Evolutionary conservation across 306 rosid genomes (phyloP).

Genomic region (Glycine latifolia): DNA sequence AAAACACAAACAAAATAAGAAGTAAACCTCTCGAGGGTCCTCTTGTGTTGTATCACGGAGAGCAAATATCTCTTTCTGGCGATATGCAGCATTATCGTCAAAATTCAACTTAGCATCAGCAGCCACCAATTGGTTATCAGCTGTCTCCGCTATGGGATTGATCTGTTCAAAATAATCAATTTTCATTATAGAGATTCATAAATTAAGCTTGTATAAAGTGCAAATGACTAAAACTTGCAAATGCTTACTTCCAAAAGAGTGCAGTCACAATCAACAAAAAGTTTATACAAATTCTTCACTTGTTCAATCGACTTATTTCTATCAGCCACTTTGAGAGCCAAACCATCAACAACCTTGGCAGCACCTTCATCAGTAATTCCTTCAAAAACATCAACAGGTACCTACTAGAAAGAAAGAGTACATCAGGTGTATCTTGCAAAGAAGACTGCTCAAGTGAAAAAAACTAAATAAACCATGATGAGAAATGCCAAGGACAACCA

Average conservation of each 20-base stretch:
- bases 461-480: constrained; percentile 30
- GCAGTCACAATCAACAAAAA: constrained; percentile 84
- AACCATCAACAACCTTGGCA: constrained; percentile 95
- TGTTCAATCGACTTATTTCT: constrained; percentile 85
- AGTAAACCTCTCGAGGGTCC: constrained; percentile 96
- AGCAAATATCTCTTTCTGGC: constrained; percentile 82
- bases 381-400: constrained; percentile 89
- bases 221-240: constrained; percentile 30
- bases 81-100: constrained; percentile 96
- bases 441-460: constrained; percentile 4
- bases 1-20: constrained; percentile 29
- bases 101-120: constrained; percentile 99
- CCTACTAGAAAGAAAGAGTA: constrained; percentile 61
- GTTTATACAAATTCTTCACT: constrained; percentile 95
- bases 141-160: constrained; percentile 95
- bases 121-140: constrained; percentile 94
- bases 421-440: constrained; percentile 46
- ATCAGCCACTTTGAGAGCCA: constrained; percentile 85
- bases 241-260: constrained; percentile 92
- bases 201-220: constrained; percentile 19
- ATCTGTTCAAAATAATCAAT: constrained; percentile 63
- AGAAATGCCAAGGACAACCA: constrained; percentile 42
- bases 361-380: constrained; percentile 97
- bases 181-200: constrained; percentile 28
- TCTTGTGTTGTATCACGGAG: constrained; percentile 98